phyloP scores from a whole-genome alignment of 257 asterid genomes.

The Scutellaria barbata region DNA sequence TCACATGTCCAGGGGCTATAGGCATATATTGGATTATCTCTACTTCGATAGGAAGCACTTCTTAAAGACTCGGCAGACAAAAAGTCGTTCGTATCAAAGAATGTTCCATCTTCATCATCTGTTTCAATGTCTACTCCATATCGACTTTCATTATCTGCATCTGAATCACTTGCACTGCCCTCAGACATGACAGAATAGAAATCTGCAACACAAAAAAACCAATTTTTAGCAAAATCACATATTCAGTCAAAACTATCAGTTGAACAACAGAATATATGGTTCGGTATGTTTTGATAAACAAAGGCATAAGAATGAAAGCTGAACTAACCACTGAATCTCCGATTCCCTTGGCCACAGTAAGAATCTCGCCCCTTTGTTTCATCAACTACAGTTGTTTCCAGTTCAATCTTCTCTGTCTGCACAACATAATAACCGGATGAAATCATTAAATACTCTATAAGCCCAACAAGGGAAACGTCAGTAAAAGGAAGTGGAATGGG shows the following conservation, averaged over 20 bases:
- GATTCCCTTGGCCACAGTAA: slow-evolving; percentile 83
- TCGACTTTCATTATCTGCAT: slow-evolving; percentile 83
- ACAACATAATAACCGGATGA: slow-evolving; percentile 34
- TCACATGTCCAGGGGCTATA: slow-evolving; percentile 64
- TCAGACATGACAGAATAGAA: slow-evolving; percentile 96
- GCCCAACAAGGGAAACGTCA: slow-evolving; percentile 15
- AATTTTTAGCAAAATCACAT: slow-evolving; percentile 10
- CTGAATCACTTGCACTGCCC: slow-evolving; percentile 94
- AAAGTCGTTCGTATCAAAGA: slow-evolving; percentile 90
- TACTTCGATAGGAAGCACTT: slow-evolving; percentile 89
- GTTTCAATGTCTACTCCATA: slow-evolving; percentile 85
- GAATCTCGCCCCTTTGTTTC: slow-evolving; percentile 97
- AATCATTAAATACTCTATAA: slow-evolving; percentile 22
- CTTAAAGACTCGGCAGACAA: slow-evolving; percentile 83
- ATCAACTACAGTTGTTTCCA: slow-evolving; percentile 98
- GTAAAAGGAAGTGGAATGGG: slow-evolving; percentile 16
- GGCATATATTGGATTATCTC: slow-evolving; percentile 66
- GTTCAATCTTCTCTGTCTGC: slow-evolving; percentile 93
- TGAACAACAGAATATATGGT: slow-evolving; percentile 16
- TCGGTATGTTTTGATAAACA: slow-evolving; percentile 22
- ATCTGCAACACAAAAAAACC: slow-evolving; percentile 53
- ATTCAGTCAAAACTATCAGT: slow-evolving; percentile 23
- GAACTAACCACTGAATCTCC: slow-evolving; percentile 96
- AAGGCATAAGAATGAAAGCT: slow-evolving; percentile 23
- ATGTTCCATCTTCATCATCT: slow-evolving; percentile 85